Evolutionary conservation across 768 basidiomycete genomes (phyloP), one percentile per base, ranked within the genome.

Genomic region (Amanita exitialis): DNA sequence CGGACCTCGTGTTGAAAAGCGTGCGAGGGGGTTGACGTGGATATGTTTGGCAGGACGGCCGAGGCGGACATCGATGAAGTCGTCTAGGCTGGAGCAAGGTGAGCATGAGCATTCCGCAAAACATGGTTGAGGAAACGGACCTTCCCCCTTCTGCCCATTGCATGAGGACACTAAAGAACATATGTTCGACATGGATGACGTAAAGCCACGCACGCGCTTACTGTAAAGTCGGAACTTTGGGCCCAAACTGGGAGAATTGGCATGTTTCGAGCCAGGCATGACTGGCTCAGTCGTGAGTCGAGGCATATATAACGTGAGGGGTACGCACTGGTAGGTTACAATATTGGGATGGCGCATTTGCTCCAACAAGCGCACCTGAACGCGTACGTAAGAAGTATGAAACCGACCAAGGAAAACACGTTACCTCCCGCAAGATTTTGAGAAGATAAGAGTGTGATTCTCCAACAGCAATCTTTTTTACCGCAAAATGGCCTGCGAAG

Each of bases 391-490:
- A 44, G 39, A 12, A 41, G 15, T 39, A 32, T 21, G 10, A 41
- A 25, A 28, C 23, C 9, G 32, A 43, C n/a, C 6, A 25, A 44
- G 35, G 23, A 41, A 27, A 38, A 34, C 37, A 55, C 70, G 43
- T 41, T 30, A 77, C 82, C 71, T 94, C 92, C 39, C 80, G 79
- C 35, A 94, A 69, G 49, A 89, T 92, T 44, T 82, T 83, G 36
- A 92, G 67, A 5, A 95, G 72, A 68, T 94, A 94, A 2, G 82
- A 74, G 57, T 91, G 87, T 0, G 90, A 94, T 60, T 90, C 81
- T 44, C 93, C 93, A 0, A 97, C 88, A 0, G 95, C 92, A 18
- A 98, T 91, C 64, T 96, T 97, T 70, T 98, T 98, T 43, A 96
- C 88, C 0, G 94, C 94, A 63, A 94, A 96, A 57, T 83, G 84